Conservation (phyloP, 495 filamentous ascomycete genomes). For the Penicillium silybi region DNA sequence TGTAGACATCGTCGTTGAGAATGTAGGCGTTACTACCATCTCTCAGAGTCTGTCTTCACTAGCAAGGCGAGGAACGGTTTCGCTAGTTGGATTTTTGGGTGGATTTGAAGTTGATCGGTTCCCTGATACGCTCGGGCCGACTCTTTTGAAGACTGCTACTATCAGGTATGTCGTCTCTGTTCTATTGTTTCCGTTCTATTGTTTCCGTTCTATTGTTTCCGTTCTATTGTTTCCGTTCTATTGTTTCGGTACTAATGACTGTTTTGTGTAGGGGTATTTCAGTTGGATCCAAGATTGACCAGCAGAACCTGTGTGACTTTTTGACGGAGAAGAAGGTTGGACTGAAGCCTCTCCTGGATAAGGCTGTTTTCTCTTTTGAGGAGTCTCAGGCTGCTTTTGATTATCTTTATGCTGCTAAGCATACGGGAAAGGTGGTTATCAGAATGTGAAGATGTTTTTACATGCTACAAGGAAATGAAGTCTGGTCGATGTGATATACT, state of each 20-base stretch:
- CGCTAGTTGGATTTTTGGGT: background rate
- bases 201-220: too few species aligned
- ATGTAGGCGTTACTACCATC: background rate
- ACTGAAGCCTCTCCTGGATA: background rate
- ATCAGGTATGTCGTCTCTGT: background rate
- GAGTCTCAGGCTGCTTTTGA: background rate
- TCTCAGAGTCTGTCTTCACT: background rate
- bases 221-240: too few species aligned
- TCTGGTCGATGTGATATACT: too few species aligned
- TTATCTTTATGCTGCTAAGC: background rate
- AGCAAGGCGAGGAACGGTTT: background rate
- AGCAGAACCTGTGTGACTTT: background rate
- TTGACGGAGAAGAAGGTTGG: background rate
- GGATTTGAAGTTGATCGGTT: background rate
- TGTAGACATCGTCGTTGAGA: slow-evolving; percentile 6
- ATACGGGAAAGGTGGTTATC: background rate
- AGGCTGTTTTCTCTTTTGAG: background rate
- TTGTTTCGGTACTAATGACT: background rate
- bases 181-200: too few species aligned
- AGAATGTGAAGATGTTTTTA: background rate
- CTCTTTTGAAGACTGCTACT: background rate
- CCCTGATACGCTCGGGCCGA: background rate
- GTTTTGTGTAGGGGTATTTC: background rate
- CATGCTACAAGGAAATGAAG: too few species aligned
- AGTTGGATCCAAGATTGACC: background rate